These are phyloP conservation scores for Quercus lobata DNA, from an alignment of 331 rosid species.

Conservation along the genomic window DNA sequence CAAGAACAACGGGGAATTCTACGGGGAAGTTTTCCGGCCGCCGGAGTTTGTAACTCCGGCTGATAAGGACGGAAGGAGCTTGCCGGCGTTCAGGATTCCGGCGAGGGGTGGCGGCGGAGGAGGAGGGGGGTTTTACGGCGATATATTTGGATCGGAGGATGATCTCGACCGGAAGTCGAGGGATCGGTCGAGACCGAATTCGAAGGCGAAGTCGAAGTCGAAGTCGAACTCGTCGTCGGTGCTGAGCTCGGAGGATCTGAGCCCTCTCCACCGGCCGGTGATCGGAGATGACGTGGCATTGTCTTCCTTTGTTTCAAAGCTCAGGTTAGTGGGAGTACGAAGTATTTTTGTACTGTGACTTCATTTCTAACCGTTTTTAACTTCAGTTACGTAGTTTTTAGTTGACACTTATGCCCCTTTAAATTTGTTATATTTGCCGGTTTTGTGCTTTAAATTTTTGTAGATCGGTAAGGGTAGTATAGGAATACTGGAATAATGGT, in stretches of 20 bases:
- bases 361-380: background rate
- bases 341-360: background rate
- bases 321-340: slow-evolving; percentile 43
- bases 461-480: background rate
- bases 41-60: slow-evolving; percentile 4
- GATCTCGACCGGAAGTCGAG: slow-evolving; percentile 54
- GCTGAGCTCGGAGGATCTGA: slow-evolving; percentile 82
- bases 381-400: background rate
- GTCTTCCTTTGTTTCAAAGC: slow-evolving; percentile 66
- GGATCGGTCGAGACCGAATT: slow-evolving; percentile 62
- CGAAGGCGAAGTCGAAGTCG: slow-evolving; percentile 53
- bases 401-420: slow-evolving; percentile 38
- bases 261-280: slow-evolving; percentile 63
- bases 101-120: background rate
- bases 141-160: slow-evolving; percentile 66
- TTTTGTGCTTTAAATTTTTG: background rate
- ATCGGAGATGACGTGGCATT: slow-evolving; percentile 66
- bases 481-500: background rate
- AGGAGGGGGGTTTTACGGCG: slow-evolving; percentile 34
- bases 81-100: slow-evolving; percentile 48
- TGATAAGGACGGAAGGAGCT: slow-evolving; percentile 14
- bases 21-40: slow-evolving; percentile 40
- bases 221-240: slow-evolving; percentile 67
- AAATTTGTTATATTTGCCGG: background rate
- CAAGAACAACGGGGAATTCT: slow-evolving; percentile 3